These are phyloP conservation scores for Heliamphora exappendiculata DNA, from an alignment of 148 eudicot genomes.

Conservation along the genomic window DNA sequence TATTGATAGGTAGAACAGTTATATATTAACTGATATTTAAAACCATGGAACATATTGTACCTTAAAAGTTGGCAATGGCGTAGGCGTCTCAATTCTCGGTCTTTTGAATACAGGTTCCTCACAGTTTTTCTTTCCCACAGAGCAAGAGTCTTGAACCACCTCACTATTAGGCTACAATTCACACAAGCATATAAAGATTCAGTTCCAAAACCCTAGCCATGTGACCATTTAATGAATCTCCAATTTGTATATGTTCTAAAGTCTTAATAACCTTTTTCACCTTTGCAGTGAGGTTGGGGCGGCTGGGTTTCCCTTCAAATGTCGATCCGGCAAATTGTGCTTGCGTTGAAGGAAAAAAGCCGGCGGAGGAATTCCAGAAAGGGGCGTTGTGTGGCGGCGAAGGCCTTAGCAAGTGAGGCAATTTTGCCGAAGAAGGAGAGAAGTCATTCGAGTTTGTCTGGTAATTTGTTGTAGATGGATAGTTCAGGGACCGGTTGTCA, in stretches of 20 bases:
- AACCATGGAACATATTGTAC: constrained; percentile 34
- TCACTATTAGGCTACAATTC: constrained; percentile 23
- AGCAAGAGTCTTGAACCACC: constrained; percentile 18
- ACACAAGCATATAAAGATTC: background rate
- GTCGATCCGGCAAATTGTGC: constrained; percentile 20
- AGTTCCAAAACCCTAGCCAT: constrained; percentile 20
- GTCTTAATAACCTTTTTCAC: constrained; percentile 23
- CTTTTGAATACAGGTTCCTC: constrained; percentile 52
- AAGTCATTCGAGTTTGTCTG: constrained; percentile 19
- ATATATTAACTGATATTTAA: no score
- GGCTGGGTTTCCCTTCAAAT: constrained; percentile 21
- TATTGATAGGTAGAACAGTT: no score
- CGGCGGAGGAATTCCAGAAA: constrained; percentile 23
- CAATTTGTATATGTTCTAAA: background rate
- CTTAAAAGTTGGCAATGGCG: constrained; percentile 82
- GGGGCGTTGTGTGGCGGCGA: constrained; percentile 16
- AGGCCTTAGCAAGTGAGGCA: constrained; percentile 17
- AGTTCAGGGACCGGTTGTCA: constrained; percentile 15
- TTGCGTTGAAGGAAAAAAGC: constrained; percentile 29
- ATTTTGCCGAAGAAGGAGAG: constrained; percentile 12
- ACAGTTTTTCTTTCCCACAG: constrained; percentile 23
- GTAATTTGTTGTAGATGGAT: constrained; percentile 4
- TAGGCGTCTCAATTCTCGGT: constrained; percentile 61
- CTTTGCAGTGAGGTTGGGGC: constrained; percentile 25
- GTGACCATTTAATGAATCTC: background rate